A percentile compares a stretch with the other conserved stretches of the same genome.
These are phyloP conservation scores for Leccinum olivaceopallidum DNA, from an alignment of 768 basidiomycete genomes.

Conservation along the genomic window DNA sequence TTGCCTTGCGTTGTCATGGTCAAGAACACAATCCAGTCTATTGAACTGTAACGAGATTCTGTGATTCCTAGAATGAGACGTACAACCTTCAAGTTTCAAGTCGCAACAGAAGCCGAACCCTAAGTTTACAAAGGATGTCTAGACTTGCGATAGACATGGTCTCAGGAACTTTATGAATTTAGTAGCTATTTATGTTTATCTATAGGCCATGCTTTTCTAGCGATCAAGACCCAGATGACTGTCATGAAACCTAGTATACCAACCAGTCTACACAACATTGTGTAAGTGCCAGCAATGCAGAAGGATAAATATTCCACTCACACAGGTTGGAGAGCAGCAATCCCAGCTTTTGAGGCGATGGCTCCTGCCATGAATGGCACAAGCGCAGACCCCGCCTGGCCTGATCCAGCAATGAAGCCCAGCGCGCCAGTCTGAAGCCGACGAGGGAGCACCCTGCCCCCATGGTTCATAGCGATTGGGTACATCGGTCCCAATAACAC, in stretches of 20 bases:
- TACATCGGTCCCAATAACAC: conserved; percentile 76
- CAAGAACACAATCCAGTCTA: neutral
- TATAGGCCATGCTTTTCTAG: conserved; percentile 19
- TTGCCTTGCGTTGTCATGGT: neutral
- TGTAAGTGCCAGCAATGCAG: neutral
- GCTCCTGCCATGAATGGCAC: conserved; percentile 53
- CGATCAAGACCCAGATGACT: conserved; percentile 41
- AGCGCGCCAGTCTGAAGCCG: conserved; percentile 39
- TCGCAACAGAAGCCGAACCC: neutral
- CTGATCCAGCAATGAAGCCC: conserved; percentile 55
- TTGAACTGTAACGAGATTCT: neutral
- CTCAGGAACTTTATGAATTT: neutral
- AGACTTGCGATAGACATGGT: neutral
- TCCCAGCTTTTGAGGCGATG: conserved; percentile 43
- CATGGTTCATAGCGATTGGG: conserved; percentile 48
- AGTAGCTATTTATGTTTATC: neutral
- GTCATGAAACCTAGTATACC: conserved; percentile 41
- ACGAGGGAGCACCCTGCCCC: conserved; percentile 35
- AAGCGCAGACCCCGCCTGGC: conserved; percentile 50
- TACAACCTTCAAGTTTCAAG: neutral
- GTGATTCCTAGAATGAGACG: neutral
- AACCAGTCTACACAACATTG: conserved; percentile 23
- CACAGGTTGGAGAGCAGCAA: conserved; percentile 49
- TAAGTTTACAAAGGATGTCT: neutral
- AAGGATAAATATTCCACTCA: conserved; percentile 29